These are phyloP conservation scores for Hygrocybe punicea DNA, from an alignment of 768 basidiomycete species.

Conservation along the genomic window DNA sequence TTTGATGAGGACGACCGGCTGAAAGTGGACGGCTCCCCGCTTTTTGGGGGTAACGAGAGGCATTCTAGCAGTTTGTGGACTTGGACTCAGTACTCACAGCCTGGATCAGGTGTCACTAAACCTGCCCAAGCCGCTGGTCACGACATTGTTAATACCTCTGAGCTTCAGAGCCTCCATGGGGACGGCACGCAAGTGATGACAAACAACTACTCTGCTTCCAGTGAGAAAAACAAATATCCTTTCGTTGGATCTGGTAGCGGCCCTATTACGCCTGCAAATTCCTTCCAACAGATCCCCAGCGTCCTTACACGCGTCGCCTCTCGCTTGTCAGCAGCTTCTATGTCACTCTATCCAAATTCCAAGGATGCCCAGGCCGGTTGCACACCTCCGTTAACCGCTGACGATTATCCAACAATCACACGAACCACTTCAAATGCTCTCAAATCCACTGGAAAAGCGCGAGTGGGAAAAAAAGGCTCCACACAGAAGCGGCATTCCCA, in stretches of 20 bases:
- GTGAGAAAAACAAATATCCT: constrained; percentile 13
- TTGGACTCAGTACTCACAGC: constrained; percentile 54
- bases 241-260: constrained; percentile 25
- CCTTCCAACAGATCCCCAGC: constrained; percentile 41
- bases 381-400: constrained; percentile 39
- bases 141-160: constrained; percentile 8
- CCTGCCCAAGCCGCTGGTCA: constrained; percentile 10
- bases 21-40: constrained; percentile 57
- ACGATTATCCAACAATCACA: constrained; percentile 39
- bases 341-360: constrained; percentile 45
- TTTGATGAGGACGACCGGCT: constrained; percentile 46
- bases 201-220: neutral
- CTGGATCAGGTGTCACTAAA: constrained; percentile 20
- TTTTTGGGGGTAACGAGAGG: constrained; percentile 74
- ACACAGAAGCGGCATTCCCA: constrained; percentile 28
- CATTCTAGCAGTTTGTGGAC: constrained; percentile 49
- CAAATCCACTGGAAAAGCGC: constrained; percentile 29
- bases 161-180: constrained; percentile 9
- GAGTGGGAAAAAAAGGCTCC: constrained; percentile 10
- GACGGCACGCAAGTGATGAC: neutral
- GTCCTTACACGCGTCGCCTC: constrained; percentile 37
- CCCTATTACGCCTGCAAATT: constrained; percentile 19
- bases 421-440: constrained; percentile 37
- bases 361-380: constrained; percentile 32
- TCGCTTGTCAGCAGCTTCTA: constrained; percentile 43